Base-by-base conservation (phyloP, 495 filamentous ascomycete genomes). In the Penicillium verhagenii region DNA sequence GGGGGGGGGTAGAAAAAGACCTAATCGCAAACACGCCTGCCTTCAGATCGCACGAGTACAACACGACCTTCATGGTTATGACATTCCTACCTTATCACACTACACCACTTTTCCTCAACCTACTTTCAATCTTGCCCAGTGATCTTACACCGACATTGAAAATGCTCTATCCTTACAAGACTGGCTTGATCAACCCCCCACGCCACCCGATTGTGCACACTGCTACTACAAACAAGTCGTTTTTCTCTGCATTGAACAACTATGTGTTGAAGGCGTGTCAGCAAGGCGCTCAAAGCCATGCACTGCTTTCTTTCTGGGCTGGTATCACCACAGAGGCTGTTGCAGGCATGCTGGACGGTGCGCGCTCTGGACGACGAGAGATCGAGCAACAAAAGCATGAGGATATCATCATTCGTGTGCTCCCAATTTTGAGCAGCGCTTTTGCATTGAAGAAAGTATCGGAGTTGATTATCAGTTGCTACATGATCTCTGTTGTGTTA, bases 61-160 rank as follows among this genome's bases (percentile, higher is more conserved):
- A 97, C 65, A 92, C 91, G 0, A 75, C 80, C 1, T 82, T 79
- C 40, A 73, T 94, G 16, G 72, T 97, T n/a, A 76, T 93, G 44
- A 91, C 91, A 8, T 96, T 97, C 68, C 78, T 99, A 13, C 94
- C 95, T 3, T 97, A 95, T 63, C 91, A 97, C 64, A 85, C 85
- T 0, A 86, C 87, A 16, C 88, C 86, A 3, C 80, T 90, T 2
- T 96, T 97, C 65, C 69, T 86, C 7, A 89, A 89, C 3, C 74
- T 97, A 3, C 76, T 99, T 6, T 87, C 90, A 1, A 90, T 96
- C 53, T 68, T 99, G 13, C 90, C 96, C 0, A 68, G 77, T 8
- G 79, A 83, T 23, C 71, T 95, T 7, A 84, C 90, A 0, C 72
- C 82, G 21, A 82, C 87, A n/a, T 90, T 95, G 68, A 83, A 83